Base-by-base conservation (phyloP, 768 basidiomycete genomes). In the Mycena vulgaris region DNA sequence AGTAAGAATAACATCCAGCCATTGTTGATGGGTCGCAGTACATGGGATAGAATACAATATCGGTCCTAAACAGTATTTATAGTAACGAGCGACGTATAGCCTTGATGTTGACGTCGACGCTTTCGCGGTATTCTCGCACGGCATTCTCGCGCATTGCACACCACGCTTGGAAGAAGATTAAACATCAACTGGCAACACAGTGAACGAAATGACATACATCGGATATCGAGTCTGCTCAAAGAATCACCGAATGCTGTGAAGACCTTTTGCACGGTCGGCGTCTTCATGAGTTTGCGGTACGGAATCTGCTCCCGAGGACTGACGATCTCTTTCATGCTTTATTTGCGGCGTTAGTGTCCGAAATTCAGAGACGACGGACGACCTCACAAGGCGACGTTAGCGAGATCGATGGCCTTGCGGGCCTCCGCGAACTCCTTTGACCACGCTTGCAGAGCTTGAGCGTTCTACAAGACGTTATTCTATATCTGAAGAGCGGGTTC, bases 221-320 rank as follows among this genome's bases (percentile, higher is more conserved):
- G 63, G 1, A 70, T 28, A 21, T 66, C 59, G 8, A 70, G 30
- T 35, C 25, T 66, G 37, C 51, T 63, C n/a, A 57, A 39, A 2
- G 64, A 61, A 8, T 53, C 37, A 1, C 64, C 60, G 53, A 39
- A 70, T 10, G 63, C 27, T 25, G 66, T 53, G 31, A 62, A 11
- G 16, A 30, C 52, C 27, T 13, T 30, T 48, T 28, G n/a, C 13
- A 66, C 30, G 23, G 48, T 53, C 11, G 53, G 56, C 28, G 63
- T 70, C 35, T 42, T 51, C 21, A 70, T 37, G 6, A 60, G 42
- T 51, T 60, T 65, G 53, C 68, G 68, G 59, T 63, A 69, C 17
- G 56, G 68, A 6, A 69, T 45, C 47, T 63, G 52, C 21, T 69
- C 68, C 8, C 68, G n/a, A 0, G 61, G 62, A 25, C 62, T 63